A percentile compares a stretch with the other conserved stretches of the same genome.
These are phyloP conservation scores for Podosphaera leucotricha DNA, from an alignment of 2,329 filamentous ascomycete genomes.

Conservation along the genomic window DNA sequence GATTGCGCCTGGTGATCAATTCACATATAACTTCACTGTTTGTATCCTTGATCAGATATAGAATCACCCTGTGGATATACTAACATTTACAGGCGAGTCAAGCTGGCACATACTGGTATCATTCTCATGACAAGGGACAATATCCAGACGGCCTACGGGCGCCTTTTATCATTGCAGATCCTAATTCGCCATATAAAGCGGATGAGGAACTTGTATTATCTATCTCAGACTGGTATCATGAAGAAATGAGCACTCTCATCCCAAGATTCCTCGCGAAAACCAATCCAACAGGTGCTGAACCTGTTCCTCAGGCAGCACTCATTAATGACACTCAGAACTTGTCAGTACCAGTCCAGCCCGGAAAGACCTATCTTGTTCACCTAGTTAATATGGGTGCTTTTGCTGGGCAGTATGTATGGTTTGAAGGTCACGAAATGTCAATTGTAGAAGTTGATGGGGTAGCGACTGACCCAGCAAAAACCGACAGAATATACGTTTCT, in stretches of 20 bases:
- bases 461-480: slow-evolving; percentile 33
- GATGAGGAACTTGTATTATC: slow-evolving; percentile 33
- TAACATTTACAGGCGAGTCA: slow-evolving; percentile 24
- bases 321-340: slow-evolving; percentile 47
- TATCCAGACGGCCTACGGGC: slow-evolving; percentile 36
- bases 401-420: slow-evolving; percentile 40
- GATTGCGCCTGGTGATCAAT: slow-evolving; percentile 36
- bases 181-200: slow-evolving; percentile 23
- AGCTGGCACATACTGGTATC: slow-evolving; percentile 59
- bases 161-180: slow-evolving; percentile 30
- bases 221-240: slow-evolving; percentile 36
- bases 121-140: slow-evolving; percentile 29
- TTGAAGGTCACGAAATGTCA: slow-evolving; percentile 41
- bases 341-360: slow-evolving; percentile 33
- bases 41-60: slow-evolving; percentile 1
- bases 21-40: slow-evolving; percentile 47
- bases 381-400: slow-evolving; percentile 55
- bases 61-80: slow-evolving; percentile 14
- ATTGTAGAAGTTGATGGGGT: slow-evolving; percentile 54
- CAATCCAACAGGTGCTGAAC: slow-evolving; percentile 28
- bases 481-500: slow-evolving; percentile 39
- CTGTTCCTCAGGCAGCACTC: slow-evolving; percentile 41
- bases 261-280: slow-evolving; percentile 21
- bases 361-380: slow-evolving; percentile 49
- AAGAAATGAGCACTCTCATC: slow-evolving; percentile 24